These are phyloP conservation scores for Candida sanyaensis DNA, from an alignment of 1,139 yeast species.

Conservation along the genomic window DNA sequence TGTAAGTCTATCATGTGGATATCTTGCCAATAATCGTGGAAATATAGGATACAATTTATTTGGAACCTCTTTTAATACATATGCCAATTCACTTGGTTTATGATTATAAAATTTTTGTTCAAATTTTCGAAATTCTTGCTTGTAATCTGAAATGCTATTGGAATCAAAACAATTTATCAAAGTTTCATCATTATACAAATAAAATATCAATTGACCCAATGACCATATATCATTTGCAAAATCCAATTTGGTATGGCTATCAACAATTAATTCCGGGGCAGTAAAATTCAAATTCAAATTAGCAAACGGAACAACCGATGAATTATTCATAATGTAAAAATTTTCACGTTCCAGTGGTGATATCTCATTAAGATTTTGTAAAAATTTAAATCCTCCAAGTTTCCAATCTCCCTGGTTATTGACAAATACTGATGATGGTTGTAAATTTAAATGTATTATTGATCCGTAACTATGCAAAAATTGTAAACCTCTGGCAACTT, in stretches of 20 bases:
- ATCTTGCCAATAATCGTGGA: conserved; percentile 44
- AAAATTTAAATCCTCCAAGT: conserved; percentile 71
- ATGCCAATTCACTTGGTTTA: conserved; percentile 46
- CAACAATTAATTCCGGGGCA: conserved; percentile 34
- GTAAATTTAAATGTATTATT: conserved; percentile 74
- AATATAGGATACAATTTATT: conserved; percentile 29
- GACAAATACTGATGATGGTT: conserved; percentile 75
- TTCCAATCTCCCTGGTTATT: conserved; percentile 95
- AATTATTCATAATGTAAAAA: conserved; percentile 62
- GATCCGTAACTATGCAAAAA: conserved; percentile 80
- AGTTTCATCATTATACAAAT: conserved; percentile 54
- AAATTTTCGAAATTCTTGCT: conserved; percentile 45
- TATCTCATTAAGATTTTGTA: conserved; percentile 55
- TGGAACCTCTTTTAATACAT: conserved; percentile 47
- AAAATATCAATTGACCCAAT: conserved; percentile 73
- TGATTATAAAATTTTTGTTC: conserved; percentile 44
- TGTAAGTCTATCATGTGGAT: conserved; percentile 45
- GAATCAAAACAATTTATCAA: conserved; percentile 51
- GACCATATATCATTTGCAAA: conserved; percentile 83
- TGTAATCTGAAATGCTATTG: conserved; percentile 50
- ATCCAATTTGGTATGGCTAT: conserved; percentile 43
- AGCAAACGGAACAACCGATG: conserved; percentile 78
- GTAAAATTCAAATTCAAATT: conserved; percentile 72
- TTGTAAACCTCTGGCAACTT: conserved; percentile 73
- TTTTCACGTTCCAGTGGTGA: conserved; percentile 52